A percentile compares a stretch with the other conserved stretches of the same genome.
Evolutionary conservation across 495 filamentous ascomycete species (phyloP).

Genomic region (Hypoxylon intermedium): DNA sequence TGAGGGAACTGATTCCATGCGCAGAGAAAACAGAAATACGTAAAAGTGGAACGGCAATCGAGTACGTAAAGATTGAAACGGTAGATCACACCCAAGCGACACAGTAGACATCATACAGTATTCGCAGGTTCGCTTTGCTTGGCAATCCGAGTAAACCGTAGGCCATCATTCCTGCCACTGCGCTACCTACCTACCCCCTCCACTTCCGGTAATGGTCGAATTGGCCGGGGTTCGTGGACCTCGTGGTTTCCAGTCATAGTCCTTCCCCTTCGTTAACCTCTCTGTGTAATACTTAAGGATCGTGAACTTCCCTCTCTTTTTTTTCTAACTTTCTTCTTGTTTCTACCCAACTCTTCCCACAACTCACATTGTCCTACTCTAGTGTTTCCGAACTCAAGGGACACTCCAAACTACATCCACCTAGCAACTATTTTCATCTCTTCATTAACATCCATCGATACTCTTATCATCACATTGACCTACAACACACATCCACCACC

Average conservation of each 20-base stretch:
- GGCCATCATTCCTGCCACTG: constrained; percentile 27
- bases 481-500: constrained; percentile 33
- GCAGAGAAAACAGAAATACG: too few species aligned
- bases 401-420: not conserved
- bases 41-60: constrained; percentile 12
- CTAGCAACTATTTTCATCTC: not conserved
- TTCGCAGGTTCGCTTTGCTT: constrained; percentile 11
- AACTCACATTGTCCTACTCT: constrained; percentile 1
- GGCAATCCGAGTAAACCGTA: not conserved
- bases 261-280: constrained; percentile 8
- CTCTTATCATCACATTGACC: not conserved
- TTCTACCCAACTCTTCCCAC: constrained; percentile 8
- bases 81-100: constrained; percentile 3
- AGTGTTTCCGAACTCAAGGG: constrained; percentile 15
- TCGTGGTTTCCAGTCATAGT: constrained; percentile 21
- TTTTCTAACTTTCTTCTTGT: not conserved
- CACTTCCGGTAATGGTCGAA: constrained; percentile 31
- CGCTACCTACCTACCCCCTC: constrained; percentile 22
- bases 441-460: not conserved
- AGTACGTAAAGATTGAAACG: too few species aligned
- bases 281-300: constrained; percentile 33
- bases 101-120: constrained; percentile 25
- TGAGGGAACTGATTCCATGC: too few species aligned
- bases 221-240: constrained; percentile 29
- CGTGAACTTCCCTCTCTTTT: constrained; percentile 5